phyloP scores from a whole-genome alignment of 192 early-diverging fungal species.

The Mortierella antarctica region DNA sequence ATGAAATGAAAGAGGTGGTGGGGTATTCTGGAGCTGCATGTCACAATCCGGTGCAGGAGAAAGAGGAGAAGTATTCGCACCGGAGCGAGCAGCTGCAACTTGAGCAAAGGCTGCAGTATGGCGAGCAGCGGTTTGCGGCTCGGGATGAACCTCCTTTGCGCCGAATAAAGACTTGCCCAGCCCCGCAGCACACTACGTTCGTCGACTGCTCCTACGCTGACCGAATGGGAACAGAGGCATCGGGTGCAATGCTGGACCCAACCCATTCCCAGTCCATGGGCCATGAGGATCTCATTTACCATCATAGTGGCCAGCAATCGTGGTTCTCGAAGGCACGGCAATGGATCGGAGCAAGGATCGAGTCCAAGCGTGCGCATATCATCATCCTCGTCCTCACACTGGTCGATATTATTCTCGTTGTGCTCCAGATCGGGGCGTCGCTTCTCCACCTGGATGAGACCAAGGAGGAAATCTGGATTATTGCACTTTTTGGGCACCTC shows the following conservation, averaged over 20 bases:
- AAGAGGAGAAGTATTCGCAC: no score
- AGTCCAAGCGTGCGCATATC: slow-evolving; percentile 16
- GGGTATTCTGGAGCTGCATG: no score
- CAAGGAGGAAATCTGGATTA: slow-evolving; percentile 37
- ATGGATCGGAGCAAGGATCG: slow-evolving; percentile 9
- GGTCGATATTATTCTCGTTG: slow-evolving; percentile 33
- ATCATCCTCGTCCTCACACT: slow-evolving; percentile 26
- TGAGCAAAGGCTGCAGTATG: no score
- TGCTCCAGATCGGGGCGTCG: slow-evolving; percentile 33
- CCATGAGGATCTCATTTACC: background rate
- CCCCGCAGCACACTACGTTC: background rate
- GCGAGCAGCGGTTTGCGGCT: no score
- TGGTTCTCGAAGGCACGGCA: background rate
- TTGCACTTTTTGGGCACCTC: slow-evolving; percentile 48
- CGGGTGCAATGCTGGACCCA: background rate
- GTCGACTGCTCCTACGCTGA: background rate
- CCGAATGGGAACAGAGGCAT: no score
- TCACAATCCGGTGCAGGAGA: no score
- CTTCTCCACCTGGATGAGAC: slow-evolving; percentile 31
- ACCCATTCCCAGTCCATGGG: background rate
- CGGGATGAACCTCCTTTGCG: background rate
- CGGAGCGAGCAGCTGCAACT: no score
- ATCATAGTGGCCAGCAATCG: background rate
- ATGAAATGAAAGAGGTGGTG: no score
- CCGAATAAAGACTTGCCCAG: slow-evolving; percentile 17